Conservation (phyloP, 139 green algal species). For the Chlamydomonas incerta region DNA sequence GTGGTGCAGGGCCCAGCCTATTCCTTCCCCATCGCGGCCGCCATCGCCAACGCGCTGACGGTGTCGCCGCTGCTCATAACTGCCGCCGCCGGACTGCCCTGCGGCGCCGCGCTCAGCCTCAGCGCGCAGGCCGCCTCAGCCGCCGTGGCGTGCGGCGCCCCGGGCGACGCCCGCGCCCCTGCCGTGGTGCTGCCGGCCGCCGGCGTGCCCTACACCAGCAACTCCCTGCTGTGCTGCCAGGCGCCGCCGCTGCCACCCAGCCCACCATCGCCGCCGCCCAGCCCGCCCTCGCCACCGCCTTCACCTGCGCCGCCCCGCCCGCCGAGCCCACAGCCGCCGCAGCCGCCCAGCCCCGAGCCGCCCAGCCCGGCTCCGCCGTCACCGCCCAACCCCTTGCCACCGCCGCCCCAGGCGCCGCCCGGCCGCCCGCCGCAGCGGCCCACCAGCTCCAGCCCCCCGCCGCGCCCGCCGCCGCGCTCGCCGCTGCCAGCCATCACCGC, state of each 20-base stretch:
- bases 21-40: not conserved
- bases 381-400: not conserved
- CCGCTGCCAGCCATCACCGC: too few relatives aligned
- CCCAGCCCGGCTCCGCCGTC: not conserved
- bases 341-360: not conserved
- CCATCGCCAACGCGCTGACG: not conserved
- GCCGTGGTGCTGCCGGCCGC: not conserved
- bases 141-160: not conserved
- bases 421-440: not conserved
- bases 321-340: not conserved
- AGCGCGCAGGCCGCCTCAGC: too few relatives aligned
- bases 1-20: not conserved
- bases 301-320: not conserved
- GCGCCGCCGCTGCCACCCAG: not conserved
- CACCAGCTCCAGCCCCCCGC: too few relatives aligned
- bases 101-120: not conserved
- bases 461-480: not conserved
- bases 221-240: slow-evolving; percentile 6
- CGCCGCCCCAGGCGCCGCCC: not conserved
- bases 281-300: not conserved
- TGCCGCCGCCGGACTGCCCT: not conserved
- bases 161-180: not conserved
- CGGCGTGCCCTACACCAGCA: not conserved
- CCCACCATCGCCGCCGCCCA: not conserved
- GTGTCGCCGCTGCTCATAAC: not conserved